These are phyloP conservation scores for Aspergillus taichungensis DNA, from an alignment of 495 filamentous ascomycete species.

Conservation along the genomic window DNA sequence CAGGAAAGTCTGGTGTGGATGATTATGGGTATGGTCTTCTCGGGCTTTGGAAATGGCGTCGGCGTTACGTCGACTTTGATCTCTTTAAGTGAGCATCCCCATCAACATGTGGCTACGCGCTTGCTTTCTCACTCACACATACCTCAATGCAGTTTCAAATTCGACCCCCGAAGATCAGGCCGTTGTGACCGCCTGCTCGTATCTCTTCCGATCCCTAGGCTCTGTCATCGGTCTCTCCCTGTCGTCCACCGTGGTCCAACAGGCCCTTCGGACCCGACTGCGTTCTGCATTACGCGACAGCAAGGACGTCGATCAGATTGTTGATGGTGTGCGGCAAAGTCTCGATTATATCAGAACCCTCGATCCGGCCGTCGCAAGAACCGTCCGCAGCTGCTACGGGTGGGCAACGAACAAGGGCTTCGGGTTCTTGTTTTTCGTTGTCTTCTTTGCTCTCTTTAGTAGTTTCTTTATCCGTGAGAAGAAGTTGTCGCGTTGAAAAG, in stretches of 20 bases:
- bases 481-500: constrained; percentile 24
- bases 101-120: neutral
- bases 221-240: constrained; percentile 65
- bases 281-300: constrained; percentile 42
- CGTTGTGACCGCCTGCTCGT: constrained; percentile 74
- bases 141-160: constrained; percentile 55
- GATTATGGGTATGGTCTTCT: constrained; percentile 45
- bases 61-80: constrained; percentile 67
- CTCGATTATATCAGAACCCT: constrained; percentile 61
- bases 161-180: constrained; percentile 60
- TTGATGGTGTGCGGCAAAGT: constrained; percentile 63
- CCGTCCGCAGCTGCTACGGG: constrained; percentile 65
- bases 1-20: constrained; percentile 38
- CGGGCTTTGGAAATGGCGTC: constrained; percentile 54
- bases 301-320: constrained; percentile 58
- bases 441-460: constrained; percentile 38
- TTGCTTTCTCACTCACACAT: neutral
- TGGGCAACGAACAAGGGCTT: constrained; percentile 43
- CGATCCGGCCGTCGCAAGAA: constrained; percentile 47
- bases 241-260: constrained; percentile 65
- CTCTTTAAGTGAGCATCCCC: constrained; percentile 42
- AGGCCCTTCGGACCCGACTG: constrained; percentile 54
- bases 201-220: constrained; percentile 80
- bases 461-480: constrained; percentile 38
- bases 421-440: constrained; percentile 32